Conservation (phyloP, 441 rosid genomes). For the Sinapis alba region DNA sequence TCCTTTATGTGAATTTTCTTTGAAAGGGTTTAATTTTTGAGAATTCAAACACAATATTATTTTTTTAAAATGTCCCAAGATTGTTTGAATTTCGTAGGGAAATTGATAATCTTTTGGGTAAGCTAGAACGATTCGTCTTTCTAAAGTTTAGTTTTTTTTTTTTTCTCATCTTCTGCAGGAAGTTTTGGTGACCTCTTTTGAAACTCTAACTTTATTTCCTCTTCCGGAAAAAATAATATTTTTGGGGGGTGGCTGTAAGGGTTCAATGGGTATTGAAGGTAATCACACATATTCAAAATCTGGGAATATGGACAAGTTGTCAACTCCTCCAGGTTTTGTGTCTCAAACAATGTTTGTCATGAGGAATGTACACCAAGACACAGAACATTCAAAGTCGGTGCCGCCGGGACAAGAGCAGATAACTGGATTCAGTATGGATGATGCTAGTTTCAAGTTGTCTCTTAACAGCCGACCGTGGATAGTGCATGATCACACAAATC, state of each 20-base stretch:
- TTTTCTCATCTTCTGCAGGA: conserved; percentile 9
- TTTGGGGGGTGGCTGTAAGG: conserved; percentile 5
- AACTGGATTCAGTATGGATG: conserved; percentile 29
- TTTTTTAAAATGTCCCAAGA: neutral
- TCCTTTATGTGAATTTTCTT: conserved; percentile 8
- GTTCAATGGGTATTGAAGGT: conserved; percentile 18
- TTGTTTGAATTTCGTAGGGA: neutral
- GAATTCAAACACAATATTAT: neutral
- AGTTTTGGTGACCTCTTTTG: neutral
- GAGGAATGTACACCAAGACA: conserved; percentile 41
- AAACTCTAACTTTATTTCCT: neutral
- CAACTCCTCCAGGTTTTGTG: conserved; percentile 35
- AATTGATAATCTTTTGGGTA: neutral
- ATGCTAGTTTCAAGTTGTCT: conserved; percentile 40
- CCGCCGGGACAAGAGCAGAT: conserved; percentile 32
- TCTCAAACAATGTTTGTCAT: conserved; percentile 39
- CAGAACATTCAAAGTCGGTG: conserved; percentile 29
- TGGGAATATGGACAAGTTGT: conserved; percentile 18
- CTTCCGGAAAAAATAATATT: neutral
- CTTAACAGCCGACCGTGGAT: conserved; percentile 56
- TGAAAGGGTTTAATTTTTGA: conserved; percentile 5
- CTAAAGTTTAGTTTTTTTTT: neutral
- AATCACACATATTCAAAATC: neutral
- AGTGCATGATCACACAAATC: conserved; percentile 34
- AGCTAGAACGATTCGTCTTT: neutral